Percentiles rank a stretch among this genome's conserved stretches.
Conservation (phyloP, 208 protist genomes). For the Herpetomonas muscarum region DNA sequence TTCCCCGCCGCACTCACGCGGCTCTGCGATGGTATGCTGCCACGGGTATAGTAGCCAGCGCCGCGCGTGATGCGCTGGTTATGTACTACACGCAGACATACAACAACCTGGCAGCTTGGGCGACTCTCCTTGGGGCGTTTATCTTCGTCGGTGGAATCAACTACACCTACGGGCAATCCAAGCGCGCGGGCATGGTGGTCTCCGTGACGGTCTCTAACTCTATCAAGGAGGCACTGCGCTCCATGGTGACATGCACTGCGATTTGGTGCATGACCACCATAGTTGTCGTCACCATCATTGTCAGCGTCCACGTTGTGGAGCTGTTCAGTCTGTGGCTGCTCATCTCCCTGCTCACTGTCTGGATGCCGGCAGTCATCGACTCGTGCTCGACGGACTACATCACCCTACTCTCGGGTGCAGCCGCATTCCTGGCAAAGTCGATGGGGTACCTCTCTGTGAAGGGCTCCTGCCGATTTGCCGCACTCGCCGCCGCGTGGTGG, state of each 20-base stretch:
- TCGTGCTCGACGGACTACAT: constrained; percentile 72
- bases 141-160: constrained; percentile 66
- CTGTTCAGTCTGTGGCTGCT: constrained; percentile 80
- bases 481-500: constrained; percentile 65
- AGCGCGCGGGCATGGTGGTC: constrained; percentile 62
- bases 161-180: constrained; percentile 75
- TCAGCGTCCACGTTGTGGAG: constrained; percentile 88
- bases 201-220: constrained; percentile 42
- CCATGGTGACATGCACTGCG: constrained; percentile 44
- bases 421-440: constrained; percentile 28
- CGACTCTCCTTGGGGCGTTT: constrained; percentile 34
- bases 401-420: constrained; percentile 35
- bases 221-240: constrained; percentile 40
- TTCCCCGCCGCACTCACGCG: constrained; percentile 47
- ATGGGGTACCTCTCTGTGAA: constrained; percentile 37
- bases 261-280: constrained; percentile 54
- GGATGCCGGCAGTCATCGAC: constrained; percentile 80
- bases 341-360: constrained; percentile 69
- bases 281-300: constrained; percentile 56
- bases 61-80: constrained; percentile 29
- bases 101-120: constrained; percentile 9
- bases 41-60: constrained; percentile 37
- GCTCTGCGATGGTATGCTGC: constrained; percentile 83
- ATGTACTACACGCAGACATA: constrained; percentile 36
- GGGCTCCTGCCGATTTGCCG: constrained; percentile 33